A percentile compares a stretch with the other conserved stretches of the same genome.
phyloP scores from a whole-genome alignment of 441 rosid species.

The Omphalea diandra region DNA sequence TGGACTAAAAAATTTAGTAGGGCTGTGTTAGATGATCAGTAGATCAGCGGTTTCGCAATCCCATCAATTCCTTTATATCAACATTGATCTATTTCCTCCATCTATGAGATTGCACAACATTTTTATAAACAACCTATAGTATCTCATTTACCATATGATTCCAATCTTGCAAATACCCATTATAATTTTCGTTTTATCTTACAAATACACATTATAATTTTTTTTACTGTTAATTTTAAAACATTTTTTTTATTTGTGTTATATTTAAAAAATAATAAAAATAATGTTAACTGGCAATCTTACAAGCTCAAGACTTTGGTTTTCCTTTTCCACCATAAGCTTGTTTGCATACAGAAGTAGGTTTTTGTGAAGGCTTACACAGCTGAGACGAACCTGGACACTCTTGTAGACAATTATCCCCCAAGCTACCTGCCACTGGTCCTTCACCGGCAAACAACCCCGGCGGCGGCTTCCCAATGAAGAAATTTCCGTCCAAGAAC shows the following conservation, averaged over 20 bases:
- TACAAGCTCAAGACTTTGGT: conserved; percentile 46
- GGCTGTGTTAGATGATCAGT: too few species aligned
- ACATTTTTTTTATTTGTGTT: background rate
- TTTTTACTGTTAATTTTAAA: background rate
- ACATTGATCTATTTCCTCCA: too few species aligned
- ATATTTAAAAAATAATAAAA: background rate
- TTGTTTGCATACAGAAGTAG: conserved; percentile 58
- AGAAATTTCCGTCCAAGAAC: conserved; percentile 74
- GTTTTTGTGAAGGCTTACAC: conserved; percentile 75
- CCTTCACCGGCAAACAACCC: conserved; percentile 36
- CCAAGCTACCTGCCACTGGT: conserved; percentile 67
- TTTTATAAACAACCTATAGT: too few species aligned
- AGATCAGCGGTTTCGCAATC: too few species aligned
- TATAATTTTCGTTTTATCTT: too few species aligned
- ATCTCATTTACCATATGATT: too few species aligned
- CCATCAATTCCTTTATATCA: too few species aligned
- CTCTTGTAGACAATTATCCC: conserved; percentile 71
- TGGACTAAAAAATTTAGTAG: too few species aligned
- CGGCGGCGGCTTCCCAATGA: conserved; percentile 71
- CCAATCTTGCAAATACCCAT: too few species aligned
- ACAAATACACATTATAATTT: background rate
- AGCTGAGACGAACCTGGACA: conserved; percentile 74
- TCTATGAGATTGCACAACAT: too few species aligned
- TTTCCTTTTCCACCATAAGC: conserved; percentile 75
- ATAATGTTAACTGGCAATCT: background rate